Base-by-base conservation (phyloP, 228 moss, liverwort and hornwort species). In the Sphagnum fallax region DNA sequence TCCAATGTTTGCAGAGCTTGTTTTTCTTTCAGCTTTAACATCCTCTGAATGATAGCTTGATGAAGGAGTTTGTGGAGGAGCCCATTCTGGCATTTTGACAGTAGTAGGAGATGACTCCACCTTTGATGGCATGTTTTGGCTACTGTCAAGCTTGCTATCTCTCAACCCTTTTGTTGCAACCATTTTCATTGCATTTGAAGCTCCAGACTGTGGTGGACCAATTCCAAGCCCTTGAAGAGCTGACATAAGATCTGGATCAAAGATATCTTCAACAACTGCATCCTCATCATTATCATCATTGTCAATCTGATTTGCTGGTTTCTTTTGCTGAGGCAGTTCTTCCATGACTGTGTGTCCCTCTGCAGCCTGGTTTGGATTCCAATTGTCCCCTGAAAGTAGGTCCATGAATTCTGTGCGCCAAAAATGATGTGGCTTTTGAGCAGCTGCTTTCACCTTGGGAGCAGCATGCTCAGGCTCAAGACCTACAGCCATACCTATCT, bases 401-500 rank as follows among this genome's bases (percentile, higher is more conserved):
- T 72, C 79, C 57, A 77, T 16, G 16, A 69, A 60, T 14, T 66
- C 70, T 51, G 52, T 47, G n/a, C 59, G 52, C 79, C 78, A 75
- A 61, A 70, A 53, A 66, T 64, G 70, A 13, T 47, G 73, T 50
- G 77, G 75, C 70, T 79, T 84, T 7, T 69, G 64, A 69, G 78
- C 65, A 77, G 64, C 50, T 52, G 58, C 75, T 53, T 78, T 80
- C 32, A 70, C 4, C 57, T 62, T 62, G 51, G 74, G 69, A 70
- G 66, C 10, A 48, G 67, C 67, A 51, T 79, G 55, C 67, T 82
- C 84, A 67, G 88, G 82, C 13, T 79, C 71, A 68, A 88, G 12
- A 71, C 82, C 85, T 72, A 88, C 12, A 59, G 76, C 74, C 73
- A 76, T 77, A 14, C 85, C 88, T 62, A 88, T 84, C 75, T 88